These are phyloP conservation scores for Taiozyma onychis DNA, from an alignment of 1,139 yeast genomes.

Conservation along the genomic window DNA sequence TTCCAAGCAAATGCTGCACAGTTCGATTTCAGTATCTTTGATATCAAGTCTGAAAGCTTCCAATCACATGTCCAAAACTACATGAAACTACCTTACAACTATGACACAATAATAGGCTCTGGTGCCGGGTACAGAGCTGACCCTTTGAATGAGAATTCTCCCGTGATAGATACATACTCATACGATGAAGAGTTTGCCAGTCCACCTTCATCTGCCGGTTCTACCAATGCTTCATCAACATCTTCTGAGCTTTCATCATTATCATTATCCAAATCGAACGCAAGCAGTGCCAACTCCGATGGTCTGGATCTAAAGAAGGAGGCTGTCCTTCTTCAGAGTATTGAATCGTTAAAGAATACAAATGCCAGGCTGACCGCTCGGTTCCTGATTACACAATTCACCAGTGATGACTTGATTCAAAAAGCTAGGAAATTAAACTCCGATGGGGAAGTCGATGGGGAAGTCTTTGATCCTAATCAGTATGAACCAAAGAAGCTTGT, in stretches of 20 bases:
- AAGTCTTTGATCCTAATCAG: not conserved
- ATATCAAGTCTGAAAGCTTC: not conserved
- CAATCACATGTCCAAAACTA: not conserved
- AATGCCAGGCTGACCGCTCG: not conserved
- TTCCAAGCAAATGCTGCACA: not conserved
- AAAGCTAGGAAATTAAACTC: not conserved
- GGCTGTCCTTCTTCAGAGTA: not conserved
- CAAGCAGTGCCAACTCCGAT: not conserved
- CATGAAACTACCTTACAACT: not conserved
- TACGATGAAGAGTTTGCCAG: not conserved
- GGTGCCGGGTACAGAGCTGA: constrained; percentile 4
- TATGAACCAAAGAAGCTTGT: not conserved
- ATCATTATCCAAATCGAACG: not conserved
- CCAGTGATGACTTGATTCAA: not conserved
- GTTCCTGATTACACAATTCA: not conserved
- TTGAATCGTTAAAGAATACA: not conserved
- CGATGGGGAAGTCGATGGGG: too few species aligned
- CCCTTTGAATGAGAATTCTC: not conserved
- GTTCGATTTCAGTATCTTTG: not conserved
- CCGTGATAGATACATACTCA: not conserved
- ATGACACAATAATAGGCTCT: not conserved
- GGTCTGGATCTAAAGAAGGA: not conserved
- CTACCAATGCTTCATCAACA: not conserved
- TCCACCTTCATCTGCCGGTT: not conserved
- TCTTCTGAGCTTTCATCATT: not conserved